phyloP scores from a whole-genome alignment of 371 early-diverging fungal genomes.

The Mucor mucedo region DNA sequence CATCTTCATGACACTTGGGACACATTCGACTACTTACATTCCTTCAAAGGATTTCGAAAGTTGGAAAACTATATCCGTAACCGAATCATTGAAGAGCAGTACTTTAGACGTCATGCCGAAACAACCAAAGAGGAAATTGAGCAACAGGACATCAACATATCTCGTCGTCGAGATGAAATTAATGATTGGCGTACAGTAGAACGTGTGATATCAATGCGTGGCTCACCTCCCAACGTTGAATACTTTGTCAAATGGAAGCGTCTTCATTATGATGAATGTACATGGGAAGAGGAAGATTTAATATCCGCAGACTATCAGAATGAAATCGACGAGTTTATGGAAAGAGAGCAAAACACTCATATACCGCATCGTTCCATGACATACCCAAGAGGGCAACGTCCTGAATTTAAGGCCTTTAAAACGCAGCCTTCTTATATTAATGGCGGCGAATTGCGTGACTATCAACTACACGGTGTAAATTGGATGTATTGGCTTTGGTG shows the following conservation, averaged over 20 bases:
- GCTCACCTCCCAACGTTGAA: slow-evolving; percentile 57
- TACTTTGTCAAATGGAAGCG: slow-evolving; percentile 94
- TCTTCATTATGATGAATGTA: slow-evolving; percentile 85
- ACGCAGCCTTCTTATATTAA: slow-evolving; percentile 84
- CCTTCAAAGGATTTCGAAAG: slow-evolving; percentile 87
- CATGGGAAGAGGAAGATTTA: slow-evolving; percentile 85
- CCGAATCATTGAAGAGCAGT: slow-evolving; percentile 64
- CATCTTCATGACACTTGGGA: slow-evolving; percentile 96
- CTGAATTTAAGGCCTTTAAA: slow-evolving; percentile 75
- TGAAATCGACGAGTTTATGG: slow-evolving; percentile 86
- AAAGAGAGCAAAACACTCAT: slow-evolving; percentile 71
- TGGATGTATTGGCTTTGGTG: slow-evolving; percentile 99
- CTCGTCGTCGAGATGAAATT: slow-evolving; percentile 81
- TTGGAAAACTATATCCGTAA: slow-evolving; percentile 87
- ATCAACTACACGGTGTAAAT: slow-evolving; percentile 97
- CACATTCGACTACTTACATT: slow-evolving; percentile 60
- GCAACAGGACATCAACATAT: slow-evolving; percentile 80
- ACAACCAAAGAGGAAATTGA: slow-evolving; percentile 87
- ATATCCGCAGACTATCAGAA: slow-evolving; percentile 69
- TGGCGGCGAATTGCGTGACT: slow-evolving; percentile 95
- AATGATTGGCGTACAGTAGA: slow-evolving; percentile 89
- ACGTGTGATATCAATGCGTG: slow-evolving; percentile 80
- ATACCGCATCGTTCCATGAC: slow-evolving; percentile 76
- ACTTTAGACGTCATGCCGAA: slow-evolving; percentile 69
- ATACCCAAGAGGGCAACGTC: slow-evolving; percentile 62